Evolutionary conservation across 2,329 filamentous ascomycete genomes (phyloP), one percentile per base, ranked within the genome.

Genomic region (Ophiostoma triangulosporum): DNA sequence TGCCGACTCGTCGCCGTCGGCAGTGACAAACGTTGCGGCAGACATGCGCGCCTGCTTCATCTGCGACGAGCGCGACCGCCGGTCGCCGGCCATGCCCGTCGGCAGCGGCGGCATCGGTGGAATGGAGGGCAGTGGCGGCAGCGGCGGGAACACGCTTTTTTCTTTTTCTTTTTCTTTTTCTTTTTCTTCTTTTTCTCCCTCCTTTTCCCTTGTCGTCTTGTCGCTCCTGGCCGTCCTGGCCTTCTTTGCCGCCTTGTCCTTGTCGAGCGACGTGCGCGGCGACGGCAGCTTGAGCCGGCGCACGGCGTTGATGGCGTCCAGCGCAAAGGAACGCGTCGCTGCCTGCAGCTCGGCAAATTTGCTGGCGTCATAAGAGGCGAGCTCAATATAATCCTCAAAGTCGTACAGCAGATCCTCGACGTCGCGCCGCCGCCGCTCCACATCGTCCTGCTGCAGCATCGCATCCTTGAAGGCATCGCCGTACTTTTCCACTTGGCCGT

Each of bases 401-500:
- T 72, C 69, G 58, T 71, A 72, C 6, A 72, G 63, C 3, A 71
- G 60, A 51, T 70, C 67, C 49, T 71, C 69, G 4, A 72, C 59
- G 15, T 58, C 54, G 11, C 66, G 58, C 15, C 65, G 53, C 52
- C 59, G 60, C 48, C 59, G 61, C 36, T 65, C 62, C 26, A 67
- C 57, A 17, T 63, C 63, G 17, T 64, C 64, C 53, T 69, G 66
- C 40, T 67, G 62, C 50, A 63, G 59, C 53, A 71, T 65, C 2
- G 62, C 60, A 1, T 66, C 64, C 29, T 60, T 66, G 57, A 70
- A 70, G 1, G 57, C 58, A 26, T 69, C 64, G 52, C 67, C 68
- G 29, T 69, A 62, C 56, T 63, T 68, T 17, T 64, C 62, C 12
- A 66, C 62, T 50, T 67, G 67, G 17, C 61, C 62, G 32, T 65